These are phyloP conservation scores for Thecaphora thlaspeos DNA, from an alignment of 1,284 basidiomycete species.

Conservation along the genomic window DNA sequence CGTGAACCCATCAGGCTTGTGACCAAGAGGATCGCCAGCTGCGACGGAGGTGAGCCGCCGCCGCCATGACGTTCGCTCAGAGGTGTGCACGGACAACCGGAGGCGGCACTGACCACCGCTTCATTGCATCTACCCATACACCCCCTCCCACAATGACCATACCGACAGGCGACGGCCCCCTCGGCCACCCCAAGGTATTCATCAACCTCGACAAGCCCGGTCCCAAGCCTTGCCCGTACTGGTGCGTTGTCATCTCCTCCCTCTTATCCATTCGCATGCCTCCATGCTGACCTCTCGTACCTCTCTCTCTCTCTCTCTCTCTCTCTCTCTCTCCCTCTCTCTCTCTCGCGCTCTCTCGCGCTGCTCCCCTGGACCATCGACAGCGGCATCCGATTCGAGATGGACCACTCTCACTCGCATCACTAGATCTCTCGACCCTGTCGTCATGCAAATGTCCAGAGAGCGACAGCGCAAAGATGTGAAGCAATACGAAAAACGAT, in stretches of 20 bases:
- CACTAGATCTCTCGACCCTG: no score
- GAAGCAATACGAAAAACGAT: no score
- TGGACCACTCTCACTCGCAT: constrained; percentile 25
- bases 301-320: no score
- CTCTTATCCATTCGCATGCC: not conserved
- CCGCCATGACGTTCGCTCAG: no score
- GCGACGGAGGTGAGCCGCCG: constrained; percentile 68
- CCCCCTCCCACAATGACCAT: not conserved
- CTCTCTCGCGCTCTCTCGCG: no score
- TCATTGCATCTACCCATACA: no score
- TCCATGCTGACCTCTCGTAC: no score
- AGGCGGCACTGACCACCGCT: no score
- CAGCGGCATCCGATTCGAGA: constrained; percentile 44
- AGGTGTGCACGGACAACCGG: no score
- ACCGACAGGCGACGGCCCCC: constrained; percentile 77
- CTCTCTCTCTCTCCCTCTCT: not conserved
- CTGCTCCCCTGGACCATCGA: not conserved
- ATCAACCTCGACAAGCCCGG: constrained; percentile 74
- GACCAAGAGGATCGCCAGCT: constrained; percentile 76
- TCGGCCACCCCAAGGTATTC: constrained; percentile 94
- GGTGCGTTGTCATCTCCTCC: constrained; percentile 18
- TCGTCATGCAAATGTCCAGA: no score
- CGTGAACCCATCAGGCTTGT: constrained; percentile 82
- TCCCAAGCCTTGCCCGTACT: constrained; percentile 52
- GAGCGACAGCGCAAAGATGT: no score